phyloP scores from a whole-genome alignment of 345 rosid species.

The Rhizophora mangle region DNA sequence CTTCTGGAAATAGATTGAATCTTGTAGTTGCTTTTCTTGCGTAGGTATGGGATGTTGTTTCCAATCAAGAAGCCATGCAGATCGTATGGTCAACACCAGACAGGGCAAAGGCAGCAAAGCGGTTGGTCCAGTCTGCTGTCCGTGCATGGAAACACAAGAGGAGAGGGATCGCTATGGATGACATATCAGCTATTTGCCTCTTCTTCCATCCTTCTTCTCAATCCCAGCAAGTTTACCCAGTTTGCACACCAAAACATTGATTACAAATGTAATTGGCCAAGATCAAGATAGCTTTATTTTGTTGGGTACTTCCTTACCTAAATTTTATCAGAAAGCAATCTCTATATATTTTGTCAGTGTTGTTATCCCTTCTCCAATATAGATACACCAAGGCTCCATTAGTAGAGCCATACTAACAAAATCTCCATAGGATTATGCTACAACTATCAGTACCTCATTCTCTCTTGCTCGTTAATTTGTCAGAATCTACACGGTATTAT shows the following conservation, averaged over 20 bases:
- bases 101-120: conserved; percentile 63
- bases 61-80: conserved; percentile 79
- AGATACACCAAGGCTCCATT: too few species aligned
- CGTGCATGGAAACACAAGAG: conserved; percentile 72
- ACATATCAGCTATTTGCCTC: conserved; percentile 87
- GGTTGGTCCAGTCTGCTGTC: conserved; percentile 56
- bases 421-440: too few species aligned
- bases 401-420: background rate
- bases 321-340: background rate
- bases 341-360: background rate
- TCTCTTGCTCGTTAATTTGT: too few species aligned
- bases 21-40: background rate
- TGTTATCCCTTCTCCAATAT: background rate
- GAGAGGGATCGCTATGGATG: conserved; percentile 81
- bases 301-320: background rate
- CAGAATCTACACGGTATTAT: too few species aligned
- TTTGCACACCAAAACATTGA: conserved; percentile 16
- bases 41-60: conserved; percentile 91
- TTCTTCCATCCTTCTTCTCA: conserved; percentile 55
- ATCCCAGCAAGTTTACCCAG: conserved; percentile 21
- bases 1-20: background rate
- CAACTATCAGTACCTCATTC: too few species aligned
- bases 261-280: conserved; percentile 10
- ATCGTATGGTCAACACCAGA: conserved; percentile 58
- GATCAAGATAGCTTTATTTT: background rate